These are phyloP conservation scores for Panicum miliaceum DNA, from an alignment of 176 grass and related monocot species.

Conservation along the genomic window DNA sequence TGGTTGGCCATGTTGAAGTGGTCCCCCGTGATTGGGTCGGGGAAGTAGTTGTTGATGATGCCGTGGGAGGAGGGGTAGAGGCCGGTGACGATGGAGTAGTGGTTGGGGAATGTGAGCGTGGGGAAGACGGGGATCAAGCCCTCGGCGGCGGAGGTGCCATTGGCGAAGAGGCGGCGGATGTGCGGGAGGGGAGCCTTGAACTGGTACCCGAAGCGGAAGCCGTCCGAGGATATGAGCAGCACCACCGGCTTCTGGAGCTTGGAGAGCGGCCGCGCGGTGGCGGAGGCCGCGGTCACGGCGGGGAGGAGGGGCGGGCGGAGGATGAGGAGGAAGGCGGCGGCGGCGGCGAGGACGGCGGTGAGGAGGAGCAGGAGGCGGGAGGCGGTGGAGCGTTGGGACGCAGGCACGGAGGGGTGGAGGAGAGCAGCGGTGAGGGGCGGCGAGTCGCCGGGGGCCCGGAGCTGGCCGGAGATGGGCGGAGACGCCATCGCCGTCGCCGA, in stretches of 20 bases:
- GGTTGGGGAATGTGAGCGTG: conserved; percentile 94
- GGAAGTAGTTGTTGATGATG: conserved; percentile 92
- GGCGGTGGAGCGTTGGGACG: neutral
- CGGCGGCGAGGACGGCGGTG: conserved; percentile 24
- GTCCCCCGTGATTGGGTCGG: conserved; percentile 69
- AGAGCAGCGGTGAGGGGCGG: neutral
- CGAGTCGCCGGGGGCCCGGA: neutral
- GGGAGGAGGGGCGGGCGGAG: neutral
- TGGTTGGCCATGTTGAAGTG: conserved; percentile 68
- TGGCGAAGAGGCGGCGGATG: conserved; percentile 72
- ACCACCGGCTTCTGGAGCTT: conserved; percentile 80
- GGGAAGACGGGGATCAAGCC: conserved; percentile 87
- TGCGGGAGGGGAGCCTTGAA: conserved; percentile 65
- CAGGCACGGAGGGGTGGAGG: neutral
- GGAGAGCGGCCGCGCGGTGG: conserved; percentile 39
- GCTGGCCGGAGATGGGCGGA: neutral
- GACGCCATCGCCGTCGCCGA: conserved; percentile 32
- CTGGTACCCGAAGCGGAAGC: conserved; percentile 93
- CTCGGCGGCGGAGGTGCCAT: conserved; percentile 73
- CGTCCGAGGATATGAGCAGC: conserved; percentile 80
- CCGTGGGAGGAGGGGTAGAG: conserved; percentile 85
- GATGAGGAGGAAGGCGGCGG: conserved; percentile 44
- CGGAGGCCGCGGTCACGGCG: neutral
- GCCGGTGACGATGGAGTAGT: conserved; percentile 97
- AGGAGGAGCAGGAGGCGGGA: conserved; percentile 38